Percentiles rank a stretch among this genome's conserved stretches.
These are phyloP conservation scores for Sergeia podlipaevii DNA, from an alignment of 208 protist species.

Conservation along the genomic window DNA sequence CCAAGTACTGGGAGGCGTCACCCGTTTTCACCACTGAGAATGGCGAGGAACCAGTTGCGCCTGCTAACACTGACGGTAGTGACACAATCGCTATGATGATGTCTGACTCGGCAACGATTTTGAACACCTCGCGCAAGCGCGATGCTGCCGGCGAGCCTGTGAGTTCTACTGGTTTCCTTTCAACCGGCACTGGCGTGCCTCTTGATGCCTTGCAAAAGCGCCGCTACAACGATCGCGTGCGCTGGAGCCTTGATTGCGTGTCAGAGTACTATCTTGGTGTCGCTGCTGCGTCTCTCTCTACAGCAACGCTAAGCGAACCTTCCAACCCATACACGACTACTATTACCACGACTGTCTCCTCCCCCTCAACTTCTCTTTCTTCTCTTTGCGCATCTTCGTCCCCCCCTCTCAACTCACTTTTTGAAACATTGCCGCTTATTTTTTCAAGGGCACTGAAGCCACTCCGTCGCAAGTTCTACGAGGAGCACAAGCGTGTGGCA, in stretches of 20 bases:
- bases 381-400: neutral
- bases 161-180: no score
- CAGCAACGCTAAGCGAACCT: neutral
- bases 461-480: constrained; percentile 50
- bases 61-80: no score
- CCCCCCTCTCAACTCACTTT: neutral
- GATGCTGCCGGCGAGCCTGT: no score
- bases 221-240: constrained; percentile 25
- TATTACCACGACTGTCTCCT: neutral
- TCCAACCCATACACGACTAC: no score
- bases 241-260: constrained; percentile 23
- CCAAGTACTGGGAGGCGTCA: constrained; percentile 50
- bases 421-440: constrained; percentile 35
- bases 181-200: no score
- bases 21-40: neutral
- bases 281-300: neutral
- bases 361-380: neutral
- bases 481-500: constrained; percentile 39
- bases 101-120: no score
- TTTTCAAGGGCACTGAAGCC: constrained; percentile 43
- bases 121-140: no score
- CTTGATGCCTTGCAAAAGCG: constrained; percentile 5
- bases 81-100: no score
- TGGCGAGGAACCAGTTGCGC: neutral
- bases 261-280: constrained; percentile 35